Evolutionary conservation across 768 basidiomycete species (phyloP), one percentile per base, ranked within the genome.

Genomic region (Mycena capillaripes): DNA sequence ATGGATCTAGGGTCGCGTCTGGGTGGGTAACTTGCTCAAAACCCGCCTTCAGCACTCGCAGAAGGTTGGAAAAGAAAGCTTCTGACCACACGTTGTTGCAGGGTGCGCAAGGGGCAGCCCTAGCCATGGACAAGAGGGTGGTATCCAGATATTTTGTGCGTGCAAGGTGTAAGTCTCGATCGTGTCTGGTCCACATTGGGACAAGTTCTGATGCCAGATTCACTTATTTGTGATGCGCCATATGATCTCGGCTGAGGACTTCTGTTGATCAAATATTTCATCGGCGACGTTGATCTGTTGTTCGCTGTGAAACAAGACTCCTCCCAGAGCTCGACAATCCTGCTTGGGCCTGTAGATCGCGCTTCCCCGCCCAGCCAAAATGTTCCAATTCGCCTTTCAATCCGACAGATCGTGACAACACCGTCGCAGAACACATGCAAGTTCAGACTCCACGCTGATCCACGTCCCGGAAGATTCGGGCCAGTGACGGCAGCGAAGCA

Each of bases 1-100:
- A 71, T 67, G 36, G 58, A 74, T 70, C 69, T 68, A 74, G 73
- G 73, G 73, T 71, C 73, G 73, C 55, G 32, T 10, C 42, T 21
- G 3, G 17, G 68, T 74, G 72, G 53, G 72, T 44, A 65, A 50
- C 8, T 61, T 3, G 16, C 27, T 11, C 34, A 46, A 25, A 8
- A 23, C 16, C 8, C 50, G 19, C 6, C 48, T 40, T 25, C 17
- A 36, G 42, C 10, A 36, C 56, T 61, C 14, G 32, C 30, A 17
- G 34, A 17, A 32, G 21, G 30, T 3, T 11, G 23, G 2, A 55
- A 36, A 2, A n/a, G n/a, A 23, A 46, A 27, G 11, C 4, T 56
- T 69, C 21, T 29, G 12, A 42, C 36, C n/a, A 36, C 42, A 40
- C 55, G 40, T 0, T 52, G 12, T 12, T 10, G 29, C 29, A 30